phyloP scores from a whole-genome alignment of 371 early-diverging fungal genomes.

The Choanephora cucurbitarum region DNA sequence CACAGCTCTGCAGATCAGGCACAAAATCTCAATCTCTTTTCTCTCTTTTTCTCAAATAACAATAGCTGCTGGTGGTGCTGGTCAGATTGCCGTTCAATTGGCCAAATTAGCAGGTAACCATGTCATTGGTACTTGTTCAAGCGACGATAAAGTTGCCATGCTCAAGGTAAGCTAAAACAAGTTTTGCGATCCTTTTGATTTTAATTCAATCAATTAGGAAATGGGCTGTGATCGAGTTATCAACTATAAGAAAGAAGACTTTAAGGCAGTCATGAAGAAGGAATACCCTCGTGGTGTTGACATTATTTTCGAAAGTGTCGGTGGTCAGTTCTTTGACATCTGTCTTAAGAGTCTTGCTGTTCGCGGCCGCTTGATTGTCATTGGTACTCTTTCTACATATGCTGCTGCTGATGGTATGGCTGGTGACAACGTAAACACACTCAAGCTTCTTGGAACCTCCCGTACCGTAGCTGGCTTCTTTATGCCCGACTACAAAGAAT shows the following conservation, averaged over 20 bases:
- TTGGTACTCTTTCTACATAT: slow-evolving; percentile 58
- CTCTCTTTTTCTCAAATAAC: not conserved
- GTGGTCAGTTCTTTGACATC: slow-evolving; percentile 56
- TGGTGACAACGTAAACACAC: slow-evolving; percentile 50
- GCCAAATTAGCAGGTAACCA: slow-evolving; percentile 53
- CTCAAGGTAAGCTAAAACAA: slow-evolving; percentile 27
- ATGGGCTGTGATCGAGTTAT: slow-evolving; percentile 52
- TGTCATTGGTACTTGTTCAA: slow-evolving; percentile 57
- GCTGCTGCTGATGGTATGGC: slow-evolving; percentile 34
- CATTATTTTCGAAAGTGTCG: slow-evolving; percentile 64
- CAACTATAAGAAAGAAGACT: slow-evolving; percentile 53
- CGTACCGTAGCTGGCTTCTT: slow-evolving; percentile 64
- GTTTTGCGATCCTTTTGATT: not conserved
- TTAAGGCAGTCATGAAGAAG: slow-evolving; percentile 51
- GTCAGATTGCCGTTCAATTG: slow-evolving; percentile 53
- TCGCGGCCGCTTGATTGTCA: slow-evolving; percentile 61
- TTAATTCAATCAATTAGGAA: not conserved
- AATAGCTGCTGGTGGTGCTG: slow-evolving; percentile 54
- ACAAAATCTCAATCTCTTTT: not conserved
- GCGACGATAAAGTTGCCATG: slow-evolving; percentile 48
- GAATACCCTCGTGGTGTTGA: slow-evolving; percentile 62
- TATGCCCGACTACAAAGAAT: slow-evolving; percentile 36
- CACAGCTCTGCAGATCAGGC: not conserved
- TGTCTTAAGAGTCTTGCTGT: slow-evolving; percentile 51
- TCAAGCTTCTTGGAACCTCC: slow-evolving; percentile 52